A percentile compares a stretch with the other conserved stretches of the same genome.
Evolutionary conservation across 768 basidiomycete species (phyloP).

Genomic region (Dioszegia crocea): DNA sequence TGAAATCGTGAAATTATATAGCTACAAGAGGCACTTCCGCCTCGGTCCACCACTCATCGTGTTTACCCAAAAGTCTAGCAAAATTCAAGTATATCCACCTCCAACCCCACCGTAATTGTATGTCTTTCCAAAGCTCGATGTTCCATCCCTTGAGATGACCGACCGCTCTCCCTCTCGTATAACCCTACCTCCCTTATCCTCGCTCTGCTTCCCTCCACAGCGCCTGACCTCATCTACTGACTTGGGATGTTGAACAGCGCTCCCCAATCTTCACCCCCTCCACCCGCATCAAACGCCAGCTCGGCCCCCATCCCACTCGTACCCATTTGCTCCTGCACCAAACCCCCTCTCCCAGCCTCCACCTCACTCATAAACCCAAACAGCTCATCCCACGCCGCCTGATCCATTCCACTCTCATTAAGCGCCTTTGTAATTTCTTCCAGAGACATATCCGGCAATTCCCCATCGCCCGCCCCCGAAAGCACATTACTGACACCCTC

Average conservation of each 20-base stretch:
- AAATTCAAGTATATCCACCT: no score
- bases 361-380: slow-evolving; percentile 3
- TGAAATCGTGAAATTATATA: background rate
- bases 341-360: background rate
- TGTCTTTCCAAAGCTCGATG: no score
- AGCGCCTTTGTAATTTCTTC: slow-evolving; percentile 6
- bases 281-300: background rate
- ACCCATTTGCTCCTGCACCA: background rate
- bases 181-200: background rate
- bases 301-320: background rate
- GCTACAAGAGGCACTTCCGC: no score
- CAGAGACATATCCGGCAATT: background rate
- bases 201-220: background rate
- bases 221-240: background rate
- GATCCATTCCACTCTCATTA: slow-evolving; percentile 9
- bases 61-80: background rate
- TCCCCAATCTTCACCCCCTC: background rate
- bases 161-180: no score
- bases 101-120: no score
- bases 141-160: no score
- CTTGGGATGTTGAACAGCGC: background rate
- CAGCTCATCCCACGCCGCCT: slow-evolving; percentile 9
- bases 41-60: no score
- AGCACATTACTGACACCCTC: no score
- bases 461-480: background rate